Percentiles rank a stretch among this genome's conserved stretches.
Conservation (phyloP, 257 asterid genomes). For the Solanum arcanum region DNA sequence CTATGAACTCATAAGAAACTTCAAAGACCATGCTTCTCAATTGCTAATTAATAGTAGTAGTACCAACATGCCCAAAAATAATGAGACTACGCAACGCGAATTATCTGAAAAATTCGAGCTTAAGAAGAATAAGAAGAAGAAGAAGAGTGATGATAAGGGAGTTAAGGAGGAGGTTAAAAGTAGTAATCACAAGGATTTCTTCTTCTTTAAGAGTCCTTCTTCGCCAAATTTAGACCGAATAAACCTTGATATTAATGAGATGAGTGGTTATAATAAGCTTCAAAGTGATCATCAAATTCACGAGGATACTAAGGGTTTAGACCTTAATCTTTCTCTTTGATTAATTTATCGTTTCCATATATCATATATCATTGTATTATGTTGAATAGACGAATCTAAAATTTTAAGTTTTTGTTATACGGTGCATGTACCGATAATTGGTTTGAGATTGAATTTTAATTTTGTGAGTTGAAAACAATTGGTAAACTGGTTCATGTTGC, state of each 20-base stretch:
- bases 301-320: neutral
- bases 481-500: neutral
- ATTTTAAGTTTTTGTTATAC: neutral
- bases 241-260: neutral
- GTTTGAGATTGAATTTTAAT: neutral
- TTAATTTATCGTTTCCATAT: neutral
- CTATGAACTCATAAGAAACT: conserved; percentile 4
- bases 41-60: neutral
- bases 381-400: neutral
- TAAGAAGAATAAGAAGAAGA: neutral
- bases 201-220: neutral
- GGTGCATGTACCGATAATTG: neutral
- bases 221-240: neutral
- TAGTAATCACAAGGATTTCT: neutral
- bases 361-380: neutral
- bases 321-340: neutral
- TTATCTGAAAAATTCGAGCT: neutral
- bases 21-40: neutral
- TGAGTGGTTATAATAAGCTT: neutral
- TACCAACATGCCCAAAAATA: neutral
- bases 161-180: neutral
- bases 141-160: neutral
- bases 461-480: neutral
- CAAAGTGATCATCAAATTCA: neutral
- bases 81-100: neutral